Evolutionary conservation across 192 early-diverging fungal genomes (phyloP).

Genomic region (Dimargaris xerosporica): DNA sequence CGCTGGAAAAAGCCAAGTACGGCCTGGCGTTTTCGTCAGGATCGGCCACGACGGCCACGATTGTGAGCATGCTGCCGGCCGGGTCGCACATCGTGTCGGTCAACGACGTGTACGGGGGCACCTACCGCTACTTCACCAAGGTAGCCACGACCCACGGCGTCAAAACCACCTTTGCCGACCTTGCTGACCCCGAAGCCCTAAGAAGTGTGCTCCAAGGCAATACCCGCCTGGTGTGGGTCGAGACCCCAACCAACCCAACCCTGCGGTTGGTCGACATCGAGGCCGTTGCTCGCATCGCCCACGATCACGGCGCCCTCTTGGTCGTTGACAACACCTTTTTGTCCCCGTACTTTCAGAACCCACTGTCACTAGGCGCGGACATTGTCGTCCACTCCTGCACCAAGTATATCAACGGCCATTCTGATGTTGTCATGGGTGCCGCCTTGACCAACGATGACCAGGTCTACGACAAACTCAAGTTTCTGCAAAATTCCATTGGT

Average conservation of each 20-base stretch:
- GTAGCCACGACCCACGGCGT: constrained; percentile 51
- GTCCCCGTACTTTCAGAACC: constrained; percentile 80
- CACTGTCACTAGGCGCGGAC: constrained; percentile 85
- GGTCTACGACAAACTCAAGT: constrained; percentile 58
- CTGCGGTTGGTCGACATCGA: constrained; percentile 66
- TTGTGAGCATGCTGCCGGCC: constrained; percentile 47
- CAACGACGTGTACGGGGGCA: constrained; percentile 84
- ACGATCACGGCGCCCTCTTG: constrained; percentile 43
- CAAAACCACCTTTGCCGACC: constrained; percentile 64
- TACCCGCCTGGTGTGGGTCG: constrained; percentile 72
- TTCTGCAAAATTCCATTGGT: constrained; percentile 96
- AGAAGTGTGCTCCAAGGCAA: constrained; percentile 44
- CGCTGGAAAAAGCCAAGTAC: constrained; percentile 80
- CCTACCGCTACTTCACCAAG: constrained; percentile 77
- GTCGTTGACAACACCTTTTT: constrained; percentile 83
- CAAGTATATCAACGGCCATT: constrained; percentile 98
- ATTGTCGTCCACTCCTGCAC: constrained; percentile 95
- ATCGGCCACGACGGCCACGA: constrained; percentile 69
- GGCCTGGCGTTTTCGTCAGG: constrained; percentile 73
- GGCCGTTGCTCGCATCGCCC: constrained; percentile 44
- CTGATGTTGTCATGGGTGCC: constrained; percentile 95
- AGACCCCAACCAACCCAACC: constrained; percentile 82
- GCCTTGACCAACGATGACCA: constrained; percentile 65
- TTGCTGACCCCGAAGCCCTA: constrained; percentile 48
- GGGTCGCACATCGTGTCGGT: constrained; percentile 70